Evolutionary conservation across 2,329 filamentous ascomycete genomes (phyloP).

Genomic region (Aaosphaeria arxii): DNA sequence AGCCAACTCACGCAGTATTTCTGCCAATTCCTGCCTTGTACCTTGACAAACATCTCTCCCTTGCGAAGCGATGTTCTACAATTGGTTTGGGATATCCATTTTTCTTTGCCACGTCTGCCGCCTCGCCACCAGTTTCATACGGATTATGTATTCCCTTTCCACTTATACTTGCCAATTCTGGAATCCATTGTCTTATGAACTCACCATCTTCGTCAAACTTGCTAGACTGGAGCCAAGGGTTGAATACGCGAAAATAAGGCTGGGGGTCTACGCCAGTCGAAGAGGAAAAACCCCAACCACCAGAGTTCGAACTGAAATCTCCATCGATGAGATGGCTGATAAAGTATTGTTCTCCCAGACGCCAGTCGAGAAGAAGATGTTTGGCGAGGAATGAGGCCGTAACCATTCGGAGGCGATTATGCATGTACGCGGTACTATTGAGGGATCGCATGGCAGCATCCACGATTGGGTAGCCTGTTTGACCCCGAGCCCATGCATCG

Average conservation of each 20-base stretch:
- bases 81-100: slow-evolving; percentile 72
- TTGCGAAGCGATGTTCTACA: slow-evolving; percentile 68
- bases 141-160: slow-evolving; percentile 78
- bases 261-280: slow-evolving; percentile 77
- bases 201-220: slow-evolving; percentile 77
- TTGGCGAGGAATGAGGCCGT: slow-evolving; percentile 49
- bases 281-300: slow-evolving; percentile 65
- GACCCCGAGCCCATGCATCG: slow-evolving; percentile 58
- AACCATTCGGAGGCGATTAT: slow-evolving; percentile 53
- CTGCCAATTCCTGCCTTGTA: slow-evolving; percentile 66
- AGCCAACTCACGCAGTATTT: slow-evolving; percentile 39
- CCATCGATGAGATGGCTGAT: slow-evolving; percentile 48
- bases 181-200: slow-evolving; percentile 81
- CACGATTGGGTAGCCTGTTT: slow-evolving; percentile 47
- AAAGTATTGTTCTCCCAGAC: slow-evolving; percentile 51
- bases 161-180: slow-evolving; percentile 64
- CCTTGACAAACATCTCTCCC: slow-evolving; percentile 64
- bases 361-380: slow-evolving; percentile 51
- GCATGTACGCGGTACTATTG: slow-evolving; percentile 50
- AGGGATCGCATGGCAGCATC: slow-evolving; percentile 54
- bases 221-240: slow-evolving; percentile 79
- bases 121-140: slow-evolving; percentile 60
- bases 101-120: slow-evolving; percentile 56
- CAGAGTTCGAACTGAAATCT: slow-evolving; percentile 53
- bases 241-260: slow-evolving; percentile 90